Percentiles rank a stretch among this genome's conserved stretches.
phyloP scores from a whole-genome alignment of 1,284 basidiomycete species.

The Rhizoctonia solani region DNA sequence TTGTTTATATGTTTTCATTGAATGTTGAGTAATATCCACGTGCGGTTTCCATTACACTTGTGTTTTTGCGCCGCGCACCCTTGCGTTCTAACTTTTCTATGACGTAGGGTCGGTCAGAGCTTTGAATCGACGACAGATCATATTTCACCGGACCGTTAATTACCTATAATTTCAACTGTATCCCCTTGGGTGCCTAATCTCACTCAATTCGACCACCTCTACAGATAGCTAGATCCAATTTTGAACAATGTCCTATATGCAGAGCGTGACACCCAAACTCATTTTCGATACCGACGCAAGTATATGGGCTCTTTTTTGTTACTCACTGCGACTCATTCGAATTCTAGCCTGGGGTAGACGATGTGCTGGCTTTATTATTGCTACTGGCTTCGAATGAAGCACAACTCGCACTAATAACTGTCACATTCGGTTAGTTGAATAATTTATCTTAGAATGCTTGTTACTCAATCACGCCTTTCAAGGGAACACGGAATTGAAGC shows the following conservation, averaged over 20 bases:
- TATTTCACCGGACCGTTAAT: too few relatives aligned
- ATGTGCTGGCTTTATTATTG: constrained; percentile 77
- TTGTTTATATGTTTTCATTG: background rate
- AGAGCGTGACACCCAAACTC: constrained; percentile 17
- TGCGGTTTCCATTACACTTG: too few relatives aligned
- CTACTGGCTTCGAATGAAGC: constrained; percentile 76
- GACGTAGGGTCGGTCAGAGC: too few relatives aligned
- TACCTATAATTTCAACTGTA: too few relatives aligned
- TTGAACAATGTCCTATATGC: background rate
- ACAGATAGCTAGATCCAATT: too few relatives aligned
- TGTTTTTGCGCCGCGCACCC: too few relatives aligned
- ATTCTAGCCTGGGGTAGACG: constrained; percentile 80
- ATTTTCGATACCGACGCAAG: constrained; percentile 36
- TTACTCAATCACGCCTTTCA: constrained; percentile 38
- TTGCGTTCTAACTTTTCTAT: too few relatives aligned
- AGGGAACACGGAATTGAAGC: constrained; percentile 49
- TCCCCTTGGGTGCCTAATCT: too few relatives aligned
- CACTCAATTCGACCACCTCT: too few relatives aligned
- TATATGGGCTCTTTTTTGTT: background rate
- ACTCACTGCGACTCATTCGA: background rate
- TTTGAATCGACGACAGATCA: too few relatives aligned
- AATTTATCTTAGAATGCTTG: background rate
- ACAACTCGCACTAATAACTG: constrained; percentile 66
- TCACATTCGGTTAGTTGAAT: constrained; percentile 68
- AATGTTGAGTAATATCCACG: too few relatives aligned